phyloP scores from a whole-genome alignment of 148 eudicot species.

The Salicornia ramosissima region DNA sequence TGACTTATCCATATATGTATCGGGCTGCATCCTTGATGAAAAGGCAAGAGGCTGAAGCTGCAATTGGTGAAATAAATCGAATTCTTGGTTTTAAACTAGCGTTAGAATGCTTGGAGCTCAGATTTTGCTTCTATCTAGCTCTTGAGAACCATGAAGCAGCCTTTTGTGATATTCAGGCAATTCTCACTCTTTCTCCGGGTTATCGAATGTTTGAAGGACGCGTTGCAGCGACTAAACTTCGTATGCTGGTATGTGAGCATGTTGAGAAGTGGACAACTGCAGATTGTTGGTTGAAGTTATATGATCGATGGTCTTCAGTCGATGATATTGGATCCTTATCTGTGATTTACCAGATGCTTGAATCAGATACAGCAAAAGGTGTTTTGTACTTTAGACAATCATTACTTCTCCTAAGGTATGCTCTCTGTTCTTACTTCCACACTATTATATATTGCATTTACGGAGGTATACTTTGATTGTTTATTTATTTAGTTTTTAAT shows the following conservation, averaged over 20 bases:
- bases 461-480: too few species aligned
- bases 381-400: constrained; percentile 88
- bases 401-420: constrained; percentile 80
- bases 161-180: constrained; percentile 77
- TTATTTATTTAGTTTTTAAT: too few species aligned
- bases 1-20: constrained; percentile 87
- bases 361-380: constrained; percentile 84
- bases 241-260: constrained; percentile 59
- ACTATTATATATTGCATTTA: too few species aligned
- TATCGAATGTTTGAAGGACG: constrained; percentile 86
- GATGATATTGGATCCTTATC: constrained; percentile 98
- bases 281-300: constrained; percentile 91
- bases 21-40: constrained; percentile 70
- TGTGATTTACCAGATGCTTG: constrained; percentile 91
- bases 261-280: constrained; percentile 85
- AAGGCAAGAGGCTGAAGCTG: constrained; percentile 54
- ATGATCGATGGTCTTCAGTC: constrained; percentile 94
- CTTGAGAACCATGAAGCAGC: constrained; percentile 76
- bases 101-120: constrained; percentile 82
- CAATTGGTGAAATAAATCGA: constrained; percentile 77
- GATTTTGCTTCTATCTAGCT: constrained; percentile 75
- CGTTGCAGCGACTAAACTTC: constrained; percentile 66
- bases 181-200: constrained; percentile 75
- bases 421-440: not conserved
- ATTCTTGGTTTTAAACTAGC: constrained; percentile 85